Evolutionary conservation across 2,329 filamentous ascomycete genomes (phyloP).

Genomic region (Talaromyces sp.): DNA sequence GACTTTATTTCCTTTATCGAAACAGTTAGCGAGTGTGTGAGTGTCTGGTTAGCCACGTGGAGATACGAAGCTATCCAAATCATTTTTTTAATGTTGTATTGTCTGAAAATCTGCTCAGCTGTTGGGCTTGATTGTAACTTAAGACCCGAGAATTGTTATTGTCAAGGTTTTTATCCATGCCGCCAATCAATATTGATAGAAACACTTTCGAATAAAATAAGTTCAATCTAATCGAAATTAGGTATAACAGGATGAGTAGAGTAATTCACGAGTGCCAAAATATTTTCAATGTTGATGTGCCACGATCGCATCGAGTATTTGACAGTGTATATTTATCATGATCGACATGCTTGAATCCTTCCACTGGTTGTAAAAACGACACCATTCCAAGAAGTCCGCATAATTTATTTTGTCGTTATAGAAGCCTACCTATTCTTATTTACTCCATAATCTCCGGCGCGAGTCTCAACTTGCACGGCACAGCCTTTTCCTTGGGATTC

Average conservation of each 20-base stretch:
- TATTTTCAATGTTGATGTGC: background rate
- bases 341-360: too few species aligned
- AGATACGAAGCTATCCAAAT: background rate
- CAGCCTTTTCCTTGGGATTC: constrained; percentile 2
- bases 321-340: too few species aligned
- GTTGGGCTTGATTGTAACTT: background rate
- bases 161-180: background rate
- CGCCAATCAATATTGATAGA: background rate
- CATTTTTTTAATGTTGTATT: background rate
- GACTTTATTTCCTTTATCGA: background rate
- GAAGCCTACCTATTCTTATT: background rate
- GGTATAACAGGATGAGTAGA: background rate
- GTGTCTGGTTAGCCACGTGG: background rate
- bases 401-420: background rate
- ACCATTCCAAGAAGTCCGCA: background rate
- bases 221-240: background rate
- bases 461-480: background rate
- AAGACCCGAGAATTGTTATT: background rate
- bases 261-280: background rate
- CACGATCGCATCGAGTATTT: too few species aligned
- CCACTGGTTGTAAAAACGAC: background rate
- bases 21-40: background rate
- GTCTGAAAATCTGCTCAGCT: background rate
- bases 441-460: background rate
- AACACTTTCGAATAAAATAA: background rate